phyloP scores from a whole-genome alignment of 2,329 filamentous ascomycete genomes.

The Colletotrichum sp. region DNA sequence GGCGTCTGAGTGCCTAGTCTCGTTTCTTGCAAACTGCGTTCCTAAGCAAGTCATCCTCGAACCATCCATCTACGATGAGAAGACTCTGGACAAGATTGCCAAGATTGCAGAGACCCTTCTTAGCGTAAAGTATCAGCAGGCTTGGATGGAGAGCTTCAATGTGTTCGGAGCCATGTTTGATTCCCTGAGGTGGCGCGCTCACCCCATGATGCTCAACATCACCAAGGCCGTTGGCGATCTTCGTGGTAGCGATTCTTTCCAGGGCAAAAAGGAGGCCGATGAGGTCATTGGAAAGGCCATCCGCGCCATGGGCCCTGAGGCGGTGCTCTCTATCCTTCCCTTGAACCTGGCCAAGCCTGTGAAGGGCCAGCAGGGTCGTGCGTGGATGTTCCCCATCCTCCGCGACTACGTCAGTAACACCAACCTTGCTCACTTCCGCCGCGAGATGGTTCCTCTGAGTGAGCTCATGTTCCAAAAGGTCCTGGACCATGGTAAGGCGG shows the following conservation, averaged over 20 bases:
- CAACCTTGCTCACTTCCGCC: constrained; percentile 81
- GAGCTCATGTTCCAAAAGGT: constrained; percentile 89
- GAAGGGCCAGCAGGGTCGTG: constrained; percentile 80
- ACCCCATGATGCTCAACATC: constrained; percentile 77
- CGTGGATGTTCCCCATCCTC: constrained; percentile 93
- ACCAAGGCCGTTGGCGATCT: constrained; percentile 85
- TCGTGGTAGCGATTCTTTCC: constrained; percentile 85
- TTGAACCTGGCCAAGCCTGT: constrained; percentile 83
- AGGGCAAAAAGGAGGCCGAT: constrained; percentile 94
- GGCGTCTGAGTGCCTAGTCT: constrained; percentile 92
- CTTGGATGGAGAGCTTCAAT: constrained; percentile 94
- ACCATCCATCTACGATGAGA: constrained; percentile 92
- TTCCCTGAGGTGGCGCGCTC: constrained; percentile 81
- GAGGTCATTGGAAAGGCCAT: constrained; percentile 88
- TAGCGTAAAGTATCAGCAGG: constrained; percentile 89
- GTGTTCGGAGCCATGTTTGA: constrained; percentile 89
- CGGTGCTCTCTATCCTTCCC: constrained; percentile 81
- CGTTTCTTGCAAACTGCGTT: constrained; percentile 89
- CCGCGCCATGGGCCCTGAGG: constrained; percentile 86
- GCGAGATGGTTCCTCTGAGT: constrained; percentile 87
- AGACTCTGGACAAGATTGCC: constrained; percentile 81
- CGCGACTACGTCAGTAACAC: constrained; percentile 92
- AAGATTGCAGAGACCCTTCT: constrained; percentile 76
- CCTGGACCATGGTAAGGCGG: constrained; percentile 77
- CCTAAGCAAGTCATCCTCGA: constrained; percentile 84